Base-by-base conservation (phyloP, 2,329 filamentous ascomycete genomes). In the Grosmannia huntii region DNA sequence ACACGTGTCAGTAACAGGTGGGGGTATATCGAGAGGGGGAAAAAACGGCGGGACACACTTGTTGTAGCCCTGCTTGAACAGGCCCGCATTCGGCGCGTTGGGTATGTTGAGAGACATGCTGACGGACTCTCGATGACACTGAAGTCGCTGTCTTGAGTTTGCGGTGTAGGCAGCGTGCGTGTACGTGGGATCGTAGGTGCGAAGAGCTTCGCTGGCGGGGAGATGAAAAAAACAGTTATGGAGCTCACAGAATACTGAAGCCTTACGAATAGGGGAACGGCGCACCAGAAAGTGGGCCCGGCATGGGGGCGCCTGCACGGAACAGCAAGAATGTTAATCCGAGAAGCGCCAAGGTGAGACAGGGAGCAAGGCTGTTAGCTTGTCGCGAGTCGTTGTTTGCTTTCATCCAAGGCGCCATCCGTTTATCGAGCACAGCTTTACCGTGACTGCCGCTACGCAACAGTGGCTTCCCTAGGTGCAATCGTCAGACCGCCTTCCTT, bases 1-100 rank as follows among this genome's bases (percentile, higher is more conserved):
- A 51, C 53, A 63, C n/a, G 21, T 16, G 53, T 69, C 64, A 75
- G 61, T 58, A 44, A 57, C 60, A 27, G 38, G 41, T 44, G 41
- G 41, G 41, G 38, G 41, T 9, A 41, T 2, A 31, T 27, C 14
- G 2, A 46, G 28, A 9, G 60, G 57, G 31, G 53, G 46, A 53
- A 52, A n/a, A 51, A 74, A 50, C n/a, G 28, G 25, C 14, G 6
- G 19, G 25, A 75, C 82, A 70, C 82, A 96, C 91, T 88, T 95
- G 74, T 91, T 91, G 77, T 99, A 99, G 68, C 92, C 92, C 67
- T 85, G 80, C 80, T 97, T 97, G 82, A 99, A 97, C 48, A 97
- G 83, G 72, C 88, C 87, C 69, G 87, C 81, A 73, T 96, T 96
- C 62, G 94, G 94, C 67, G 94, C 92, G 73, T 85, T 89, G 64